Evolutionary conservation across 306 rosid species (phyloP), one percentile per base, ranked within the genome.

Genomic region (Cucumis melo): DNA sequence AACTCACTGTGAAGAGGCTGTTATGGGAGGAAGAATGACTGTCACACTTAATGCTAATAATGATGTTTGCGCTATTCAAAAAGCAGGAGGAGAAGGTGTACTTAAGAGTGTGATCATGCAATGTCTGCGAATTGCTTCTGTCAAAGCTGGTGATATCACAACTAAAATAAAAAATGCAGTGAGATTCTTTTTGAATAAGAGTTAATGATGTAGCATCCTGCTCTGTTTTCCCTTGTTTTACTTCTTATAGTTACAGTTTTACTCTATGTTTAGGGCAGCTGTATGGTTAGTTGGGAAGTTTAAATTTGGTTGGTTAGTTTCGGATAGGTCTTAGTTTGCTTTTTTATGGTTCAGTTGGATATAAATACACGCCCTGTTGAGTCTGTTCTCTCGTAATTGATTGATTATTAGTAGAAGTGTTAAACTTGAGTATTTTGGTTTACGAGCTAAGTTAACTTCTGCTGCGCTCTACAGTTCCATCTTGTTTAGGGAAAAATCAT

Each of bases 21-120:
- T 93, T 67, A 91, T 91, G 94, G 91, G 92, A 16, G 97, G 96
- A 38, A 87, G 96, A 74, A 90, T 93, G 98, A 93, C 98, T 46
- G 86, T 91, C 6, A 91, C 97, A 34, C 85, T 93, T 56, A 93
- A 93, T 79, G 85, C 91, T 9, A 93, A 82, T 56, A 91, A 95
- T 46, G 98, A 93, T 74, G 83, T 93, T 80, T 93, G 98, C 83
- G 84, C 98, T 32, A 89, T 93, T 89, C 98, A 90, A 78, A 91
- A 93, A 82, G 91, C 96, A 71, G 98, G 98, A 7, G 97, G 97
- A 24, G 90, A 88, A 75, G 94, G 90, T 79, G 79, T 91, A 34
- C 78, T 59, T 81, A 92, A 85, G 51, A 80, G 82, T 63, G 86
- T 90, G 80, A 86, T 91, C 79, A 86, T 88, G 89, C 94, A 84